phyloP scores from a whole-genome alignment of 129 eudicot genomes.

The Lactuca saligna region DNA sequence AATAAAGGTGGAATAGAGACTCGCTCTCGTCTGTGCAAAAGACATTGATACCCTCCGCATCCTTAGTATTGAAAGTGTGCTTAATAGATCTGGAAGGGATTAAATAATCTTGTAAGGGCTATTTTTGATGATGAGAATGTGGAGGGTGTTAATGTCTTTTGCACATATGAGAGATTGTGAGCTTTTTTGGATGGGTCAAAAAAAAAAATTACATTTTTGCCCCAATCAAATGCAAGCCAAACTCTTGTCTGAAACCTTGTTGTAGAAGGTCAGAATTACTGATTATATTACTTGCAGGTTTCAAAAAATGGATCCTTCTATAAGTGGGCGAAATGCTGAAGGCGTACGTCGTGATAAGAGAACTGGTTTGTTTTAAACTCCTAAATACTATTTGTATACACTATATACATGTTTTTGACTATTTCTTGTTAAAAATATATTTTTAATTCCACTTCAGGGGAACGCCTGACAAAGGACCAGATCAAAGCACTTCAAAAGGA shows the following conservation, averaged over 20 bases:
- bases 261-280: not conserved
- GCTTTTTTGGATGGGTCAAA: too few species aligned
- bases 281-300: constrained; percentile 47
- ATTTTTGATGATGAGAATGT: too few species aligned
- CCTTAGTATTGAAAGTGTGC: too few species aligned
- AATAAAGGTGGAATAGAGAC: too few species aligned
- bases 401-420: not conserved
- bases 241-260: not conserved
- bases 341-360: constrained; percentile 72
- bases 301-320: constrained; percentile 73
- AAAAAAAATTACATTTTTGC: too few species aligned
- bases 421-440: constrained; percentile 2
- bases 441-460: constrained; percentile 44
- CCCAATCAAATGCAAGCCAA: too few species aligned
- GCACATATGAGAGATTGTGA: too few species aligned
- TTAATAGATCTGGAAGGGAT: too few species aligned
- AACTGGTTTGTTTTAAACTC: constrained; percentile 45
- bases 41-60: too few species aligned
- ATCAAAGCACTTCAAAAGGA: constrained; percentile 60
- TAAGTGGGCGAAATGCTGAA: constrained; percentile 83
- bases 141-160: too few species aligned
- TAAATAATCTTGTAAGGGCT: too few species aligned
- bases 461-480: constrained; percentile 78
- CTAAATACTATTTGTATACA: not conserved
- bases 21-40: too few species aligned